Conservation (phyloP, 495 filamentous ascomycete species). For the Amorphotheca resinae region DNA sequence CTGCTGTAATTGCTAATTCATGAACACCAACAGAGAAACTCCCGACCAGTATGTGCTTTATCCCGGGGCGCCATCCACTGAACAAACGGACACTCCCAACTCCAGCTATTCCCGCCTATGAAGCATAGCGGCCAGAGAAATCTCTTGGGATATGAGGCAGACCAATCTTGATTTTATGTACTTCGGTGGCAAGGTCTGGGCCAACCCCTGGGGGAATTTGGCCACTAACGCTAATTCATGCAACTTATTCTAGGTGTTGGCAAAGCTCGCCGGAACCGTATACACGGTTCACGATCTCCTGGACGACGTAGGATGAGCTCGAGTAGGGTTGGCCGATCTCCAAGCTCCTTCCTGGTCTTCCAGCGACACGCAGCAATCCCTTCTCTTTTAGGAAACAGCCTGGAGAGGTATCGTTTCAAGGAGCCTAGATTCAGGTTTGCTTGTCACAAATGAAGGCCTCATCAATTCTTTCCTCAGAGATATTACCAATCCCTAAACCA, state of each 20-base stretch:
- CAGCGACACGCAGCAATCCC: conserved; percentile 64
- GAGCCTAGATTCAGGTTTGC: conserved; percentile 66
- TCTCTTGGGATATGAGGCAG: conserved; percentile 58
- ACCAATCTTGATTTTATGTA: conserved; percentile 85
- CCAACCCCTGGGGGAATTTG: conserved; percentile 17
- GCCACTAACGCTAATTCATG: not conserved
- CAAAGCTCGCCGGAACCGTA: conserved; percentile 70
- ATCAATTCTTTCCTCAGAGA: conserved; percentile 72
- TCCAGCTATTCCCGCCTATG: conserved; percentile 40
- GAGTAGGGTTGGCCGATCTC: conserved; percentile 50
- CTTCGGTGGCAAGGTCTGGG: conserved; percentile 87
- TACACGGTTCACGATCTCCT: conserved; percentile 58
- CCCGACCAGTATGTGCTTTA: conserved; percentile 59
- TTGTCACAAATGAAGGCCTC: conserved; percentile 58
- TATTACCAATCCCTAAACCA: conserved; percentile 58
- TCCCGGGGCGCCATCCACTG: conserved; percentile 54
- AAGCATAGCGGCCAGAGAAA: conserved; percentile 48
- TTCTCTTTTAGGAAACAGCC: conserved; percentile 65
- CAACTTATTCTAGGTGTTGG: conserved; percentile 42
- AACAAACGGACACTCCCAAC: conserved; percentile 35
- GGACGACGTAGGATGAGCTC: conserved; percentile 44
- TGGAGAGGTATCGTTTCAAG: conserved; percentile 87
- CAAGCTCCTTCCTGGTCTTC: conserved; percentile 69
- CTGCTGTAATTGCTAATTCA: conserved; percentile 55
- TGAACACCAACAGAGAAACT: conserved; percentile 80